Conservation (phyloP, 225 moss, liverwort and hornwort genomes). For the Neckera pumila region DNA sequence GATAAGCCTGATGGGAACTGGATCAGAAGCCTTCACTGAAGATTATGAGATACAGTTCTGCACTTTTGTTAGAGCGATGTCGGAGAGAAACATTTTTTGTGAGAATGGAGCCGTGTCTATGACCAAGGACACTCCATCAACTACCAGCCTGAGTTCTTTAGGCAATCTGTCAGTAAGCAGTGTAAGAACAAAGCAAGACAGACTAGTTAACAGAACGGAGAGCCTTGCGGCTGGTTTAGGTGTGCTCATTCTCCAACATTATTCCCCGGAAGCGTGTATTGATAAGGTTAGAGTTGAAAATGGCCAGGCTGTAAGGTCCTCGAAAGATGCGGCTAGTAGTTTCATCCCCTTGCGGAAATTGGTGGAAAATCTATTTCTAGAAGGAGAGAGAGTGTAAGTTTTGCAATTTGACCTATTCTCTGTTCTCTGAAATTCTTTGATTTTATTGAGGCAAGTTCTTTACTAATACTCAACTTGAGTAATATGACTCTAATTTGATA, state of each 20-base stretch:
- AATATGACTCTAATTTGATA: background rate
- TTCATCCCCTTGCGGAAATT: constrained; percentile 26
- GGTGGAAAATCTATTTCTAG: constrained; percentile 17
- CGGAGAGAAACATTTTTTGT: constrained; percentile 11
- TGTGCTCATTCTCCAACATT: constrained; percentile 26
- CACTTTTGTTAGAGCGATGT: constrained; percentile 32
- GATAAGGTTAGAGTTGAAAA: constrained; percentile 2
- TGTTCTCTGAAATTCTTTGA: background rate
- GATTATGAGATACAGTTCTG: constrained; percentile 25
- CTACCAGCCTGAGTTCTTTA: background rate
- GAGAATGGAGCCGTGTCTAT: constrained; percentile 3
- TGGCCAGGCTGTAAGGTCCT: background rate
- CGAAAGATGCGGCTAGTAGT: background rate
- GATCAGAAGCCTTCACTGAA: background rate
- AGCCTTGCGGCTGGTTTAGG: constrained; percentile 38
- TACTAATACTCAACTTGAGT: background rate
- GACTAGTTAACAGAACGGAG: constrained; percentile 14
- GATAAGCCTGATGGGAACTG: constrained; percentile 22
- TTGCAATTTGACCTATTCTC: background rate
- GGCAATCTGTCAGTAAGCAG: constrained; percentile 16
- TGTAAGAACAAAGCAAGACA: constrained; percentile 35
- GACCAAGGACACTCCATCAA: background rate
- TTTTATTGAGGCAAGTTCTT: background rate
- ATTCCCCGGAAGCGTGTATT: constrained; percentile 2
- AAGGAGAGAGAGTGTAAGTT: constrained; percentile 25